Base-by-base conservation (phyloP, 768 basidiomycete species). In the Mrakia blollopis region DNA sequence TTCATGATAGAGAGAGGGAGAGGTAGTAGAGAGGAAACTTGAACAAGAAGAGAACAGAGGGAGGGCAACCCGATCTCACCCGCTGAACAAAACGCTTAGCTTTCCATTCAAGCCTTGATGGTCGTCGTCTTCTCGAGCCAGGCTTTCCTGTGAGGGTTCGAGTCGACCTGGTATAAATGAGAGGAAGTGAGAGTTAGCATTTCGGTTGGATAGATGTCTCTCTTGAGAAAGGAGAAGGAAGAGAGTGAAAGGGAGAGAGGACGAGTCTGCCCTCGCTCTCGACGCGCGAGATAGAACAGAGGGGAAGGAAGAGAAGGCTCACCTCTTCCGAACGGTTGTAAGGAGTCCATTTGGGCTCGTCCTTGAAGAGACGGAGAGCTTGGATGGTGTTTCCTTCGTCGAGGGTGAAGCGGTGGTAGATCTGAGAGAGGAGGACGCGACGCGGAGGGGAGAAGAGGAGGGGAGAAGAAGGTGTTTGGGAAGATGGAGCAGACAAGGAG, bases 291-390 rank as follows among this genome's bases (percentile, higher is more conserved):
- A 9, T 6, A 25, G 32, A 32, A 32, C 41, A 41, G n/a, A 52
- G 2, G 28, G 47, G 44, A 39, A n/a, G 25, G n/a, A n/a, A 47
- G 44, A 1, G 25, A 2, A 2, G 50, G 35, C 70, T 25, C 18
- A 74, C 73, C 67, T 77, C 76, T 0, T 54, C 72, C 0, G 60
- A 50, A 2, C 76, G 62, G 52, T 77, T 77, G 61, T 72, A 72
- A 28, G 76, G 76, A 44, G 76, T 77, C 94, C 94, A 97, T 83
- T 93, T 94, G 21, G 93, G 93, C 80, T 93, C 92, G 76, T 95
- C 93, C 92, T 95, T 89, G 89, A 95, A 97, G 72, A 97, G 85
- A 11, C 94, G 87, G 83, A 94, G 85, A 0, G 91, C 91, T 80
- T 89, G 88, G 84, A 94, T 89, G 47, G 85, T 85, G 83, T 97